These are phyloP conservation scores for Debaryomyces sp. DNA, from an alignment of 1,139 yeast species.

Conservation along the genomic window DNA sequence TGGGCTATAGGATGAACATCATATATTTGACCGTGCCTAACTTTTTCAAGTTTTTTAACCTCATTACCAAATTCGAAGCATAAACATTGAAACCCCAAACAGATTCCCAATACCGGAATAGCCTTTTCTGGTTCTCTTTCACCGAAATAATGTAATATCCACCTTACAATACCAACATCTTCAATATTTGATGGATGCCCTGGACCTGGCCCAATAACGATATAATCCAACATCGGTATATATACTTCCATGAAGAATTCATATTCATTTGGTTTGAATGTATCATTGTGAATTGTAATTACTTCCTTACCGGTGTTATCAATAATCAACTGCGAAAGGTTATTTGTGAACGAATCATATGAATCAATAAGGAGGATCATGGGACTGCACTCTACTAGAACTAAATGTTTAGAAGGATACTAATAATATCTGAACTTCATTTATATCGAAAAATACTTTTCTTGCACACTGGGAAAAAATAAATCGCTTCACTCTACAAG, in stretches of 20 bases:
- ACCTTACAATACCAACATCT: slow-evolving; percentile 80
- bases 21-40: slow-evolving; percentile 88
- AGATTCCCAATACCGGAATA: slow-evolving; percentile 85
- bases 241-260: slow-evolving; percentile 38
- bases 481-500: background rate
- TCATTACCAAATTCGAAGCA: slow-evolving; percentile 66
- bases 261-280: slow-evolving; percentile 43
- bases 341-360: slow-evolving; percentile 91
- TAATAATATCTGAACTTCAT: background rate
- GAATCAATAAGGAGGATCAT: slow-evolving; percentile 83
- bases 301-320: slow-evolving; percentile 57
- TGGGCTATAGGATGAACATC: slow-evolving; percentile 35
- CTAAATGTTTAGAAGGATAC: background rate
- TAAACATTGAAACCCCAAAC: slow-evolving; percentile 89
- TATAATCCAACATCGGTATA: slow-evolving; percentile 62
- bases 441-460: background rate
- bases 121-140: slow-evolving; percentile 15
- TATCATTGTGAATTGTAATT: slow-evolving; percentile 75
- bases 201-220: slow-evolving; percentile 96
- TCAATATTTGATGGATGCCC: slow-evolving; percentile 71
- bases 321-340: slow-evolving; percentile 68
- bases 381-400: background rate
- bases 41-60: slow-evolving; percentile 54
- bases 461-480: background rate
- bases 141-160: slow-evolving; percentile 39